Evolutionary conservation across 2,329 filamentous ascomycete genomes (phyloP).

Genomic region (Ceratocystis albifundus): DNA sequence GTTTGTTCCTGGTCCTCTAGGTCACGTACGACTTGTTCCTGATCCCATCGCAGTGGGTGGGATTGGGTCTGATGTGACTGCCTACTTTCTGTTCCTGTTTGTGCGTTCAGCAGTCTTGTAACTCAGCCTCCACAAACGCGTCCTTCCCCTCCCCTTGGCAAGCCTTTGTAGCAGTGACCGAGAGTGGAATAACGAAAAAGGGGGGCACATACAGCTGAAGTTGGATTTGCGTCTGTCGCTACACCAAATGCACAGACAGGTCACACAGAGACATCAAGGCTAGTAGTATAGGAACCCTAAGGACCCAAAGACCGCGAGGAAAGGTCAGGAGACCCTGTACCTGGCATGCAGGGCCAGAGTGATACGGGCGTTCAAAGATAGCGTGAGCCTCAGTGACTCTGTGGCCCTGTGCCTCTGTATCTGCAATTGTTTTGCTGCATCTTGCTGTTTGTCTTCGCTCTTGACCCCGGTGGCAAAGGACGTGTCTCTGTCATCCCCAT

Average conservation of each 20-base stretch:
- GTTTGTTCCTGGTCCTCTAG: conserved; percentile 1
- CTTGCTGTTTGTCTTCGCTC: not conserved
- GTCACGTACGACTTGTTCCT: not conserved
- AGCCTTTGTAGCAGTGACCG: not conserved
- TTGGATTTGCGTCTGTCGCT: not conserved
- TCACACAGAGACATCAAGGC: not conserved
- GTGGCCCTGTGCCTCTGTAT: not conserved
- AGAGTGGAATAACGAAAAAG: not conserved
- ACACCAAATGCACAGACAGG: conserved; percentile 7
- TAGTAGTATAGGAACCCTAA: not conserved
- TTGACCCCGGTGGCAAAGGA: not conserved
- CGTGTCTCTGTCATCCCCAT: not conserved
- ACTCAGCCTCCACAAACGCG: not conserved
- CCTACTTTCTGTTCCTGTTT: not conserved
- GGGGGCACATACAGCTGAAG: not conserved
- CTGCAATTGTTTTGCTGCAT: not conserved
- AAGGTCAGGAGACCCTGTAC: not conserved
- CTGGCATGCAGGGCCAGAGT: not conserved
- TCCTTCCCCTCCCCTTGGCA: not conserved
- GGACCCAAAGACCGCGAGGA: too few relatives aligned
- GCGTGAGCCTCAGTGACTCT: not conserved
- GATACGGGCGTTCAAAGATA: not conserved
- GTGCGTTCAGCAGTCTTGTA: not conserved
- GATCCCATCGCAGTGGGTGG: not conserved
- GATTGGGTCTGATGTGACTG: not conserved